Evolutionary conservation across 2,329 filamentous ascomycete genomes (phyloP), one percentile per base, ranked within the genome.

Genomic region (Plectosphaerella sp.): DNA sequence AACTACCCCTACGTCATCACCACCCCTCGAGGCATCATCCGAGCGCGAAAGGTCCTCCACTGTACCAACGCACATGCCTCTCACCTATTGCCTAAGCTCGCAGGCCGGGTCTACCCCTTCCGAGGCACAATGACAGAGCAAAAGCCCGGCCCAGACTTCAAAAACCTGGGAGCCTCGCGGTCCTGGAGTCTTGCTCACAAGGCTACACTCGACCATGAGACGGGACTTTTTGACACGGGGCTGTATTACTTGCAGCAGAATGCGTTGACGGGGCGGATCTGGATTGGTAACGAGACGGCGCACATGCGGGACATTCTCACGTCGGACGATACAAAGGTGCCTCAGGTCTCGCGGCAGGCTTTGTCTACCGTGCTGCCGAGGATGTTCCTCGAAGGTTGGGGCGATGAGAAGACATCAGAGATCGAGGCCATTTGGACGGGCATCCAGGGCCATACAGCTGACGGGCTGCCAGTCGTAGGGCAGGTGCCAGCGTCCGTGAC

Each of bases 51-150:
- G 4, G 61, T 76, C 5, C 58, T 73, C 4, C 66, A 76, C 54
- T 72, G 70, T 54, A 76, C 72, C 3, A 75, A 76, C 49, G 72
- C 61, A 1, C 67, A 71, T 51, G 62, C 65, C 3, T 68, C 67
- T 0, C 71, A 76, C 54, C 63, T 77, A 5, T 58, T 76, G 2
- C 73, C 74, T 0, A 52, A 52, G 0, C 58, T 76, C 2, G 60
- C 66, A 3, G 72, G 72, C 1, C 59, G 57, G 2, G 46, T 75
- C 9, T 69, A 64, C 45, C 71, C 72, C 0, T 61, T 69, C 16
- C 67, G 71, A 35, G 71, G 69, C 1, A 68, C 68, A 5, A 76
- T 77, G 73, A 70, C 71, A 3, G 68, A 69, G 4, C 73, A 75
- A 54, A 60, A 63, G 24, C 62, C 67, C 39, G 62, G 48, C 12